Evolutionary conservation across 2,329 filamentous ascomycete species (phyloP).

Genomic region (Nemania diffusa): DNA sequence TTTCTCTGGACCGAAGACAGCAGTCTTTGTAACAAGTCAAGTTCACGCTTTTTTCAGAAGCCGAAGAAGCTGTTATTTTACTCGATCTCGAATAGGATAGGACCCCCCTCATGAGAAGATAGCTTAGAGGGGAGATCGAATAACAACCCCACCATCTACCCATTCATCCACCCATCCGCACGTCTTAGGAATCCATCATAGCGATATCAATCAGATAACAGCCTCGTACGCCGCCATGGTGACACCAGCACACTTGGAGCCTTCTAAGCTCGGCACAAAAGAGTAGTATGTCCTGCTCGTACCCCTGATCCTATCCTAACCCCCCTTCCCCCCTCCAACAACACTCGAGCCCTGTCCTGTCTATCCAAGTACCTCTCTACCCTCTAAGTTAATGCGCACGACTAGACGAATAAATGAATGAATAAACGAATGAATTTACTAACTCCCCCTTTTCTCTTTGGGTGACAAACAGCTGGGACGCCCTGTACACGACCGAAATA

Average conservation of each 20-base stretch:
- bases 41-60: neutral
- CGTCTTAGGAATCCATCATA: neutral
- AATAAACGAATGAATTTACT: constrained; percentile 1
- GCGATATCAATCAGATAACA: constrained; percentile 3
- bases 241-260: constrained; percentile 74
- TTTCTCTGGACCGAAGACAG: neutral
- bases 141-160: constrained; percentile 9
- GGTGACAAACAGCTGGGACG: constrained; percentile 72
- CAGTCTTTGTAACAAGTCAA: neutral
- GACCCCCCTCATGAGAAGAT: neutral
- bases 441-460: constrained; percentile 25
- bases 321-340: neutral
- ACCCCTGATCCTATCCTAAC: neutral
- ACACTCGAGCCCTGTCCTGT: neutral
- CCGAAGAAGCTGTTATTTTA: neutral
- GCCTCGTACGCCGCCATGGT: constrained; percentile 29
- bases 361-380: neutral
- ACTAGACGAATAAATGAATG: too few species aligned
- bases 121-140: neutral
- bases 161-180: neutral
- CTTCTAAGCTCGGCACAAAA: constrained; percentile 85
- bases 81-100: neutral
- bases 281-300: constrained; percentile 74
- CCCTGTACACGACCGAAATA: constrained; percentile 76
- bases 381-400: neutral